A percentile compares a stretch with the other conserved stretches of the same genome.
phyloP scores from a whole-genome alignment of 2,329 filamentous ascomycete species.

The Penicillium hordei region DNA sequence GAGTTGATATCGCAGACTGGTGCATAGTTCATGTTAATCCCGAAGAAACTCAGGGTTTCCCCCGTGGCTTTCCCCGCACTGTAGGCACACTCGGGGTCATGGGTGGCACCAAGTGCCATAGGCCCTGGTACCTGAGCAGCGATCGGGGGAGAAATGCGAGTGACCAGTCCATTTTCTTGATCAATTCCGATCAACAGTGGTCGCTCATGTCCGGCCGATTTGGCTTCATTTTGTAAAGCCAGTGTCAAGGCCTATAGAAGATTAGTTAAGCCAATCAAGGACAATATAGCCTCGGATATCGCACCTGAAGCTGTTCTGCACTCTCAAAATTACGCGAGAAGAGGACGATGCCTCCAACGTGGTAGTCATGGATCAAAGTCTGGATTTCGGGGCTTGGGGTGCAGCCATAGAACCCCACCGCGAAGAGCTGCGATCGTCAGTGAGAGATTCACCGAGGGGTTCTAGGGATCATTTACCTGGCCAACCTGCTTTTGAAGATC shows the following conservation, averaged over 20 bases:
- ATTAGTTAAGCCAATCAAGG: not conserved
- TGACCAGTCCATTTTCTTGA: constrained; percentile 49
- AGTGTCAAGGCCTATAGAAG: constrained; percentile 29
- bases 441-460: not conserved
- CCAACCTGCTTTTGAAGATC: constrained; percentile 35
- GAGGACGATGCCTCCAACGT: constrained; percentile 44
- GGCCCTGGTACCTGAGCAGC: constrained; percentile 45
- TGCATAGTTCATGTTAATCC: constrained; percentile 50
- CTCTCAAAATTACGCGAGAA: constrained; percentile 45
- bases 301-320: constrained; percentile 41
- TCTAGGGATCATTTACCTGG: constrained; percentile 27
- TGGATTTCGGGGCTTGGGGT: constrained; percentile 44
- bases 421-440: constrained; percentile 40
- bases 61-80: constrained; percentile 42
- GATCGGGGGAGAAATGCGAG: constrained; percentile 42
- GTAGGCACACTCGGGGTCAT: constrained; percentile 36
- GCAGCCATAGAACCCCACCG: constrained; percentile 46
- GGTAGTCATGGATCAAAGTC: constrained; percentile 43
- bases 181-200: constrained; percentile 48
- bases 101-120: constrained; percentile 48
- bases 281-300: not conserved
- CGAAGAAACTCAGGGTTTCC: constrained; percentile 39
- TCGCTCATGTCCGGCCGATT: constrained; percentile 39
- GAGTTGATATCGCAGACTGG: constrained; percentile 49
- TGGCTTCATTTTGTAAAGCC: constrained; percentile 43